Evolutionary conservation across 164 flowering plant species (phyloP), one percentile per base, ranked within the genome.

Genomic region (Tetracentron sinense): DNA sequence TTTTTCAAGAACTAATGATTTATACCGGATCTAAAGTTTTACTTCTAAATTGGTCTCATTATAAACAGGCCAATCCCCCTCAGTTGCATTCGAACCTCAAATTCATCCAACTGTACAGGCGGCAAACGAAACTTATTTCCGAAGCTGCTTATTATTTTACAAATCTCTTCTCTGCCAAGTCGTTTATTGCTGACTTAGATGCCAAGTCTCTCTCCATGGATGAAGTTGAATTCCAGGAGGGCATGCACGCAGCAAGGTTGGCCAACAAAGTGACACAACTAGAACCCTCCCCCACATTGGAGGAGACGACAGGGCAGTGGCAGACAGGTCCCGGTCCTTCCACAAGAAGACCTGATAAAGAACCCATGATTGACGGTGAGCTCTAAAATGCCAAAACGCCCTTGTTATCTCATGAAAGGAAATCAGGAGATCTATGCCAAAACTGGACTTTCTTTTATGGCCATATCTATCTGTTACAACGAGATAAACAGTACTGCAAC

Each of bases 111-210:
- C 70, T 77, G 42, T 78, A 69, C 47, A 64, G 83, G 64, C 73
- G 77, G 74, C 83, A 81, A 56, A 66, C 66, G 20, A 77, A 76
- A 60, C 74, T 81, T 38, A 63, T 76, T 15, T 79, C 81, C 16
- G 83, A 77, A 76, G 79, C 74, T 38, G 83, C 78, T 56, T 83
- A 79, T 68, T 83, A 71, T 55, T 69, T 81, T 64, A 81, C 83
- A 28, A 83, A 78, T 63, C 74, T 81, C 17, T 48, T 78, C 28
- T 81, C 88, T 29, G 79, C 76, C 19, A 77, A 79, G 73, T 65
- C 80, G n/a, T 80, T 81, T 68, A 69, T 83, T 47, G 25, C 48
- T 30, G 76, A 73, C 46, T 60, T 81, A 56, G 75, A 70, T 72
- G 76, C 80, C 4, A 79, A 76, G 28, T 79, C 83, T 31, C 79